Base-by-base conservation (phyloP, 192 early-diverging fungal genomes). In the Coemansia sp. region DNA sequence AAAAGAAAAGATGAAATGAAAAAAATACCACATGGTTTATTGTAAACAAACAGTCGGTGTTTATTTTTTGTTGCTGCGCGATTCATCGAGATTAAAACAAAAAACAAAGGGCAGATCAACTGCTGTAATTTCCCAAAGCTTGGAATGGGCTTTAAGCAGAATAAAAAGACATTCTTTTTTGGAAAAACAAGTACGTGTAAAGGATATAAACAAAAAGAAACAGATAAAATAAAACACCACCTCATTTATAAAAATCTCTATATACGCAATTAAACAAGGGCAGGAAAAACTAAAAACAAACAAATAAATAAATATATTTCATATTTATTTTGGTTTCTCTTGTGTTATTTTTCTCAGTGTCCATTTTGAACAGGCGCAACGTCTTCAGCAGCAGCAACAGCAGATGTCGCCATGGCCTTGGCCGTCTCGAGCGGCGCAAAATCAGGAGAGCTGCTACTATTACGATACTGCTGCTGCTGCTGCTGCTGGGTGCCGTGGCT, bases 401-500 rank as follows among this genome's bases (percentile, higher is more conserved):
- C 13, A 9, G 39, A 42, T 16, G 39, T 42, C 39, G 39, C 39
- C 13, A 42, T 10, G 14, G 39, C 8, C 39, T 42, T 42, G 11
- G 30, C 20, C 6, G 47, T 49, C 19, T 27, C 24, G 30, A 50
- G 28, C 6, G 67, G 55, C 1, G 74, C 48, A 24, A 59, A 49
- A 24, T 67, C 65, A 1, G 74, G 65, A 19, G 74, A 65, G 9
- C 61, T 66, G 39, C 29, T 55, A 30, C 54, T 45, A 49, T 23
- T 52, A 24, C 25, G 7, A 23, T 52, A 23, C 19, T 50, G 22
- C 13, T 52, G 50, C 50, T 52, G 50, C 14, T 42, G 39, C 11
- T 42, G 39, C 39, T 42, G 39, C 11, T 42, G 39, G 2, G 39
- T 6, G 8, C 30, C 8, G 8, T 6, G 30, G 8, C 8, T 42